Percentiles rank a stretch among this genome's conserved stretches.
Conservation (phyloP, 106 monocot genomes). For the Phalaenopsis aphrodite region DNA sequence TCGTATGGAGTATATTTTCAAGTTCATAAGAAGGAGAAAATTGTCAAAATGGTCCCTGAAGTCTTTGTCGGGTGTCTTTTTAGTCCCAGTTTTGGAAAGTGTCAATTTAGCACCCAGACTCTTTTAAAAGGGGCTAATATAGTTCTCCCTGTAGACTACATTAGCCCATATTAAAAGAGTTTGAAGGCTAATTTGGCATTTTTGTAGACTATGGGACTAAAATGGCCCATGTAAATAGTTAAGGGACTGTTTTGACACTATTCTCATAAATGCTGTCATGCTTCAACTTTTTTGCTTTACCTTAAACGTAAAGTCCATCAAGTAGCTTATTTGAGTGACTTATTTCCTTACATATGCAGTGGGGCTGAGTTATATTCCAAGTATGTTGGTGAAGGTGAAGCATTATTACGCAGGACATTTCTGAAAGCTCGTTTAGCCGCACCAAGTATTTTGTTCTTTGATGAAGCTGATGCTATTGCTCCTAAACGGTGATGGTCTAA, state of each 20-base stretch:
- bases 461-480: conserved; percentile 91
- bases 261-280: background rate
- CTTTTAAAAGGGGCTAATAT: too few species aligned
- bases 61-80: too few species aligned
- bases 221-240: too few species aligned
- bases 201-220: too few species aligned
- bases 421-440: conserved; percentile 73
- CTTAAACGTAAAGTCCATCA: background rate
- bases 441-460: conserved; percentile 95
- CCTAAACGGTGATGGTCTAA: conserved; percentile 55
- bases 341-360: conserved; percentile 27
- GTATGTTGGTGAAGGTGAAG: conserved; percentile 99
- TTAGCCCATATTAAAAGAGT: too few species aligned
- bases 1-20: background rate
- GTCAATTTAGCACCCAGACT: too few species aligned
- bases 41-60: too few species aligned
- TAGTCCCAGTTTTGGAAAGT: too few species aligned
- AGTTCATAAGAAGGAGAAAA: background rate
- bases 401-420: conserved; percentile 67
- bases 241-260: too few species aligned
- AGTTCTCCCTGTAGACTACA: too few species aligned
- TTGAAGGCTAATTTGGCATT: too few species aligned
- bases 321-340: conserved; percentile 6
- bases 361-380: conserved; percentile 90
- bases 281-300: conserved; percentile 3